These are phyloP conservation scores for Paramecium bursaria DNA, from an alignment of 73 alveolate genomes.

Conservation along the genomic window DNA sequence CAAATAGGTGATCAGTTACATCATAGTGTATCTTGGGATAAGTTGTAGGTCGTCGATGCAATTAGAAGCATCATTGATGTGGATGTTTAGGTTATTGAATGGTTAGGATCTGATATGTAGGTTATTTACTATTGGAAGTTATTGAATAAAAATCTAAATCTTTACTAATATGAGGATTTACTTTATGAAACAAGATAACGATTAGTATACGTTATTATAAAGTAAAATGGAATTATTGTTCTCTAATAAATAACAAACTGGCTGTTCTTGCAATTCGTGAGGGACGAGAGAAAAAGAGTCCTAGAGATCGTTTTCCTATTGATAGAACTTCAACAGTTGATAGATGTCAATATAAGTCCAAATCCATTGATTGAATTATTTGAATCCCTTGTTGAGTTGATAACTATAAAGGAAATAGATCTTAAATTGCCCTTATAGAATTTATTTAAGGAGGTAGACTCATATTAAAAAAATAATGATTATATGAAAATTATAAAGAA, in stretches of 20 bases:
- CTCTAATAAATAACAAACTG: not conserved
- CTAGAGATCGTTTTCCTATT: constrained; percentile 21
- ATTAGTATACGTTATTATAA: not conserved
- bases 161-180: constrained; percentile 32
- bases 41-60: constrained; percentile 15
- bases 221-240: not conserved
- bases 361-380: constrained; percentile 37
- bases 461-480: not conserved
- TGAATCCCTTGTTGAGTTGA: constrained; percentile 49
- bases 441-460: constrained; percentile 26
- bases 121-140: constrained; percentile 36
- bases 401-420: constrained; percentile 56
- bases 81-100: constrained; percentile 24
- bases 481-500: not conserved
- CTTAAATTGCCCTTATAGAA: constrained; percentile 44
- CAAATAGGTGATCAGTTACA: not conserved
- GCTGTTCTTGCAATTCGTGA: constrained; percentile 11
- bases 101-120: constrained; percentile 7
- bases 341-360: constrained; percentile 9
- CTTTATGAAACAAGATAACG: constrained; percentile 19
- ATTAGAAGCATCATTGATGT: constrained; percentile 44
- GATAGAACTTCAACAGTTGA: constrained; percentile 38
- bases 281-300: constrained; percentile 55
- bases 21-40: constrained; percentile 14
- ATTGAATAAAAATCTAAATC: constrained; percentile 13